phyloP scores from a whole-genome alignment of 1,284 basidiomycete genomes.

The Ustilago loliicola region DNA sequence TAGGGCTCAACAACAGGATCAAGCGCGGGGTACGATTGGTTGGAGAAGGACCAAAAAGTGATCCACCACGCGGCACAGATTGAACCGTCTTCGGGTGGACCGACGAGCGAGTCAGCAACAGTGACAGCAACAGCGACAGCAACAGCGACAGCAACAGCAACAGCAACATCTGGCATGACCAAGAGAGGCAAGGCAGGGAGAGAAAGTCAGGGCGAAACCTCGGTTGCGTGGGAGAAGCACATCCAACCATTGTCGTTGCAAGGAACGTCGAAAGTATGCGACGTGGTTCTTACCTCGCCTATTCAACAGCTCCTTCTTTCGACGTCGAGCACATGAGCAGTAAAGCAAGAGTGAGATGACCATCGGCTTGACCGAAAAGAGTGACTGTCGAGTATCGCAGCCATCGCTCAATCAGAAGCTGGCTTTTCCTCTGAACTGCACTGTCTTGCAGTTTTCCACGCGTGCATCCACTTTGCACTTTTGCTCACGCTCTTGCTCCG shows the following conservation, averaged over 20 bases:
- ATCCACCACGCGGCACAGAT: neutral
- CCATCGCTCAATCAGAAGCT: neutral
- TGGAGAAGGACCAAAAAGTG: neutral
- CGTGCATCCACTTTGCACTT: neutral
- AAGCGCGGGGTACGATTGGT: conserved; percentile 21
- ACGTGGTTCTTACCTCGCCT: conserved; percentile 21
- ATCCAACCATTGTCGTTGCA: conserved; percentile 12
- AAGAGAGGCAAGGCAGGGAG: neutral
- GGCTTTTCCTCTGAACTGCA: too few relatives aligned
- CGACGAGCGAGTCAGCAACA: neutral
- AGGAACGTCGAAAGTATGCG: conserved; percentile 20
- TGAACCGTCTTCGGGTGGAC: neutral
- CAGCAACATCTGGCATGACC: neutral
- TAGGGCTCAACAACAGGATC: conserved; percentile 8
- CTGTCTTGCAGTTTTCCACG: neutral
- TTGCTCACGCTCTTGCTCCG: neutral
- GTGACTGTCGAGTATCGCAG: neutral
- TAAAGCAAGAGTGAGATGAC: neutral
- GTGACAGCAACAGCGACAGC: neutral
- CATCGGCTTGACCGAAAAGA: conserved; percentile 1
- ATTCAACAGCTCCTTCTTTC: neutral
- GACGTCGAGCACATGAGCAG: too few relatives aligned
- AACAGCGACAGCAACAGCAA: neutral
- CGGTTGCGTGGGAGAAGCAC: conserved; percentile 9
- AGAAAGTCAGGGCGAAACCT: conserved; percentile 13